Evolutionary conservation across 768 basidiomycete species (phyloP), one percentile per base, ranked within the genome.

Genomic region (Lentinus brumalis): DNA sequence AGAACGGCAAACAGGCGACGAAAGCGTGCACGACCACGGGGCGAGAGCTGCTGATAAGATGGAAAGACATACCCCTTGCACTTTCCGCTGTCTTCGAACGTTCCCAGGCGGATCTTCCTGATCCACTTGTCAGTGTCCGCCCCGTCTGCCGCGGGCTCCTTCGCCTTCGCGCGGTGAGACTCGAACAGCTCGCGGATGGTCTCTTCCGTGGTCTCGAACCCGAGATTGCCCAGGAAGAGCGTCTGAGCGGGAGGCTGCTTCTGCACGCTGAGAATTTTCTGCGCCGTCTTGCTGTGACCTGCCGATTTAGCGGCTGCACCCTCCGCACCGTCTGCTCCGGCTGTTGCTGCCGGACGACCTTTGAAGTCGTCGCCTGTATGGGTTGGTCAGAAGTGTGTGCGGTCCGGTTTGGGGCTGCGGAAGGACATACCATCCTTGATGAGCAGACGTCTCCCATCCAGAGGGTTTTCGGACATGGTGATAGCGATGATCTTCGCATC

Each of bases 1-100:
- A 29, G 21, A 49, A 26, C 18, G 21, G 46, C 46, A 44, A 26
- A 16, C n/a, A 41, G n/a, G 11, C 21, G 42, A 32, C 32, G 41
- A n/a, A 50, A 5, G 14, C 16, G 38, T n/a, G 18, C 5, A 53
- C 40, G 15, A 18, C 40, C 26, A 18, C 29, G 8, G 14, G 55
- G 26, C 31, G 39, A 12, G 52, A 53, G 15, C 11, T 7, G 46
- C 30, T 42, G 32, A 12, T 7, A 18, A 38, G 18, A 7, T 55
- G 49, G 10, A 15, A 30, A n/a, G 1, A 77, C 82, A 60, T 70
- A 97, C 96, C 96, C 96, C 81, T 98, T 99, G 77, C 96, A 98
- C 55, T 85, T 75, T 9, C 96, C 97, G 51, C 86, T 91, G 73
- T 99, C 96, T 72, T 98, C 94, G 66, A 99, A 99, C 16, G 95